Evolutionary conservation across 1,284 basidiomycete species (phyloP).

Genomic region (Ustilago sp.): DNA sequence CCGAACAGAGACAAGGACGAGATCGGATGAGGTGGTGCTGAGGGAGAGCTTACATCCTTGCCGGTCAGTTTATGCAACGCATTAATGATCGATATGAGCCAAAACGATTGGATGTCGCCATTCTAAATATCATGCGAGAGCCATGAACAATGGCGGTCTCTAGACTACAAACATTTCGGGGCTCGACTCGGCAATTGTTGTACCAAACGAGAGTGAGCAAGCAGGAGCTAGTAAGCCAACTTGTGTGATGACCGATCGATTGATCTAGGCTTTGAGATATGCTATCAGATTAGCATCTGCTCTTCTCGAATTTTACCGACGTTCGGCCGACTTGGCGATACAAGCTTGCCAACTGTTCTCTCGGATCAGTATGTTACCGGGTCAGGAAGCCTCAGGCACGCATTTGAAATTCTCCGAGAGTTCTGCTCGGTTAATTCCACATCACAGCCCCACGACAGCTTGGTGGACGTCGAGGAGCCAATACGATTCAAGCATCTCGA

Average conservation of each 20-base stretch:
- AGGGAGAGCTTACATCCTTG: too few species aligned
- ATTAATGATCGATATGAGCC: neutral
- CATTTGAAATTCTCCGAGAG: neutral
- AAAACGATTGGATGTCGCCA: neutral
- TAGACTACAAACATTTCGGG: neutral
- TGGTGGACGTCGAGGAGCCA: neutral
- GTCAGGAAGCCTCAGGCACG: neutral
- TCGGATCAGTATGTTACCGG: neutral
- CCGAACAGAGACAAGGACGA: neutral
- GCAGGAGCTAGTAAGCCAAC: neutral
- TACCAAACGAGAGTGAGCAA: neutral
- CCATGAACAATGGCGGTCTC: neutral
- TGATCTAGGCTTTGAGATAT: neutral
- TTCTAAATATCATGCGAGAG: neutral
- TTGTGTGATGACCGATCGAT: slow-evolving; percentile 3
- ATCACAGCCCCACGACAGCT: neutral
- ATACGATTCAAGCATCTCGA: neutral
- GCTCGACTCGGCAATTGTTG: neutral
- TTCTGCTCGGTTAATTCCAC: neutral
- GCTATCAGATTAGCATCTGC: slow-evolving; percentile 5
- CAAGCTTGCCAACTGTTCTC: neutral
- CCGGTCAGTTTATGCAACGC: neutral
- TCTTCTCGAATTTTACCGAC: slow-evolving; percentile 4
- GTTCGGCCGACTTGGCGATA: slow-evolving; percentile 13
- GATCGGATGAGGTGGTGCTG: neutral